Evolutionary conservation across 805 yeast genomes (phyloP), one percentile per base, ranked within the genome.

Genomic region (Hanseniaspora osmophila): DNA sequence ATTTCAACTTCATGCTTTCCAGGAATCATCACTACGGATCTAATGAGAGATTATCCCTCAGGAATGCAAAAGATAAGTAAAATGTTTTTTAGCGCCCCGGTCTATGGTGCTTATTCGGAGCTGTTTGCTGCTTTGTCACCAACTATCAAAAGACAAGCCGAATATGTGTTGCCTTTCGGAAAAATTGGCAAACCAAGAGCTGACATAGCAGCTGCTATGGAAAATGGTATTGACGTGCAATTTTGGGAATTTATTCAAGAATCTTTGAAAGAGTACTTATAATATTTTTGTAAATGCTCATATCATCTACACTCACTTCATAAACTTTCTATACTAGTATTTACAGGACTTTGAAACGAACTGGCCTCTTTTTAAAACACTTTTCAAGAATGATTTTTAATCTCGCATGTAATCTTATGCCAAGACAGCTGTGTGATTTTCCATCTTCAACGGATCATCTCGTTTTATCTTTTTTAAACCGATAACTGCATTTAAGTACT

Each of bases 41-140:
- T 66, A 43, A 52, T 52, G 19, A 59, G 65, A 53, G 54, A 56
- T 41, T 53, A 54, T 48, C 47, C 52, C 5, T 30, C 37, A 7
- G 16, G 54, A 10, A 18, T 44, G n/a, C 47, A 42, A 18, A 40
- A 19, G 13, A 2, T 57, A 6, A 37, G 45, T 27, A 45, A 44
- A n/a, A 44, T 48, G 13, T 30, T 57, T 10, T 38, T 49, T n/a
- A 47, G 52, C 18, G 52, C 52, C 10, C 50, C 59, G 18, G 50
- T 49, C 22, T 56, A 55, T 18, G 71, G 71, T 39, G 69, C 70
- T 5, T 63, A 63, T 49, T 53, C 67, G 2, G 69, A 63, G 49
- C 49, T 65, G 30, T 67, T 51, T 51, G 68, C 62, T 16, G 68
- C 67, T 5, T 57, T 67, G 27, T 53, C 57, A 17, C 67, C 69